Percentiles rank a stretch among this genome's conserved stretches.
Conservation (phyloP, 1,284 basidiomycete species). For the Grifola frondosa region DNA sequence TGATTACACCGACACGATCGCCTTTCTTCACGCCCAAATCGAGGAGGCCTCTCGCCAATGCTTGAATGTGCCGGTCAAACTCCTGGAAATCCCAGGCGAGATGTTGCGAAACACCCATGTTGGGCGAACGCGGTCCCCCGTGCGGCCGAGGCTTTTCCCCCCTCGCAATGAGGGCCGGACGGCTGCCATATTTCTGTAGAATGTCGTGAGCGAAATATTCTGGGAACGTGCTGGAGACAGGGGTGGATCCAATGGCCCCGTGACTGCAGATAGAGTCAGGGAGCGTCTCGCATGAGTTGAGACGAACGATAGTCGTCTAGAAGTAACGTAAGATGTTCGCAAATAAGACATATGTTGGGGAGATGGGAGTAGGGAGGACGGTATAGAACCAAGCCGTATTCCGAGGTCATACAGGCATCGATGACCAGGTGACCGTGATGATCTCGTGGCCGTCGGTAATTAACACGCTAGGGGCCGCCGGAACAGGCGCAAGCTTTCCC, state of each 20-base stretch:
- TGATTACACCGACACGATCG: constrained; percentile 77
- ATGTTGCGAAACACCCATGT: constrained; percentile 47
- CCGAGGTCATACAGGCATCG: too few relatives aligned
- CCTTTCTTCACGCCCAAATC: constrained; percentile 72
- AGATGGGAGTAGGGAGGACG: neutral
- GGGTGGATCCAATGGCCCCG: constrained; percentile 61
- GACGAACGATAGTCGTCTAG: too few relatives aligned
- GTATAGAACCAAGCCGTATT: too few relatives aligned
- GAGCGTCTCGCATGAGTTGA: neutral
- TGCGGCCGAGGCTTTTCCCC: constrained; percentile 59
- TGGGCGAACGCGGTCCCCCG: constrained; percentile 54
- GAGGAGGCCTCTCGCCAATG: constrained; percentile 71
- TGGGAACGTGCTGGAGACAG: constrained; percentile 62
- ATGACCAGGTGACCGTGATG: too few relatives aligned
- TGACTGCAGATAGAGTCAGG: constrained; percentile 46
- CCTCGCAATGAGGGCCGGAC: constrained; percentile 67
- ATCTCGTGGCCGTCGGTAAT: too few relatives aligned
- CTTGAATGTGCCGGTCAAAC: constrained; percentile 65
- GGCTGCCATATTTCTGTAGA: constrained; percentile 45
- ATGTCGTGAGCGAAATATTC: constrained; percentile 62
- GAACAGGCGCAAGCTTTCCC: neutral
- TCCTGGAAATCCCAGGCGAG: constrained; percentile 77
- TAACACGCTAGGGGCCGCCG: too few relatives aligned
- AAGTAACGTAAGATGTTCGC: too few relatives aligned
- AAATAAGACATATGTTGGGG: neutral